Percentiles rank a stretch among this genome's conserved stretches.
phyloP scores from a whole-genome alignment of 108 stramenopile genomes.

The Skeletonema costatum region DNA sequence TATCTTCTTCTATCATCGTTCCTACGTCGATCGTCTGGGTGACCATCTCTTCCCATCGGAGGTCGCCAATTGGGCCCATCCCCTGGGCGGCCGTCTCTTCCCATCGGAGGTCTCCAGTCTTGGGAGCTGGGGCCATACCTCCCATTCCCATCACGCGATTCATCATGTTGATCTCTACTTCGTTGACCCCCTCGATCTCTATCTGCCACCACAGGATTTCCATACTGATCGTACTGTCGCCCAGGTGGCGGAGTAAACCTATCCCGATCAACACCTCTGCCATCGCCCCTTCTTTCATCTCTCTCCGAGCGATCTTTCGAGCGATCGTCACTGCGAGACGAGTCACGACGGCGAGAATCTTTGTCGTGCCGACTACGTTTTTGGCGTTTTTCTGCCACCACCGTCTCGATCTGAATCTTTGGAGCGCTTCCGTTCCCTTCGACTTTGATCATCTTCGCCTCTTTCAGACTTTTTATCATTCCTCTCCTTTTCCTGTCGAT shows the following conservation, averaged over 20 bases:
- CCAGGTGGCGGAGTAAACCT: constrained; percentile 12
- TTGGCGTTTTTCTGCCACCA: constrained; percentile 6
- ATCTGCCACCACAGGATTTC: constrained; percentile 11
- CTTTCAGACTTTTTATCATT: not conserved
- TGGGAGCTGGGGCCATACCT: not conserved
- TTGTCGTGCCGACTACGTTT: constrained; percentile 10
- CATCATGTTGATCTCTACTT: not conserved
- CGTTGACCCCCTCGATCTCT: not conserved
- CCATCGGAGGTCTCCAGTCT: not conserved
- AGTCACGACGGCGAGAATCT: not conserved
- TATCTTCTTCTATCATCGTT: not conserved
- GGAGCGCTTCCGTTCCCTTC: constrained; percentile 14
- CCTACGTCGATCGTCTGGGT: not conserved
- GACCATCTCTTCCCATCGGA: not conserved
- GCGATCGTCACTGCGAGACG: constrained; percentile 3
- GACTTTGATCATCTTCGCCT: not conserved
- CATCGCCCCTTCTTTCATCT: not conserved
- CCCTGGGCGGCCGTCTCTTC: not conserved
- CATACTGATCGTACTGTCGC: constrained; percentile 8
- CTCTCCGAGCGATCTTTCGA: constrained; percentile 7
- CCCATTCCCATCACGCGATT: not conserved
- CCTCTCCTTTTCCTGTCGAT: not conserved
- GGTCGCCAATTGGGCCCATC: not conserved
- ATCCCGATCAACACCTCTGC: not conserved
- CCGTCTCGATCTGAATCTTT: constrained; percentile 4